Evolutionary conservation across 169 alveolate species (phyloP).

Genomic region (Plasmodium knowlesi): DNA sequence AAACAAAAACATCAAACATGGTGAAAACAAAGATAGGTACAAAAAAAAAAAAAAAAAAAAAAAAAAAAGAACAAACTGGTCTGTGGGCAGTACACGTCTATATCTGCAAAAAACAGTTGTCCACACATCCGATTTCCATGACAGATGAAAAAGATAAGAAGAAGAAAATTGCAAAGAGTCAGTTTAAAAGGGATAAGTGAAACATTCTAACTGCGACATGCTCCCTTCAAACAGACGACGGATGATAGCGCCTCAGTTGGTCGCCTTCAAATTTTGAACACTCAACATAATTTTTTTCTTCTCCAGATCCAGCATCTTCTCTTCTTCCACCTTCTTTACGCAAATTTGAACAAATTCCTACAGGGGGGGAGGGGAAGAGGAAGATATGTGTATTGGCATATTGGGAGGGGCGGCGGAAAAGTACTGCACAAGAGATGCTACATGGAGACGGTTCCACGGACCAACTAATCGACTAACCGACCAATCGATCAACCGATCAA

Average conservation of each 20-base stretch:
- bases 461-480: neutral
- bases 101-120: neutral
- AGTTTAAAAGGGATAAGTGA: too few species aligned
- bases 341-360: constrained; percentile 71
- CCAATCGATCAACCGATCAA: too few species aligned
- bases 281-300: constrained; percentile 50
- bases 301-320: constrained; percentile 51
- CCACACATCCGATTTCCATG: neutral
- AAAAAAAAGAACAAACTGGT: neutral
- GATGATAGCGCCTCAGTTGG: neutral
- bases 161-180: neutral
- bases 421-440: neutral
- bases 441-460: neutral
- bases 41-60: neutral
- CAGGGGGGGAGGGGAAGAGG: neutral
- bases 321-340: constrained; percentile 56
- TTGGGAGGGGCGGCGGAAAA: neutral
- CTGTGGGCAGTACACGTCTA: neutral
- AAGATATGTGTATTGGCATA: neutral
- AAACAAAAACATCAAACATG: neutral
- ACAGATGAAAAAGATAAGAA: neutral
- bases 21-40: neutral
- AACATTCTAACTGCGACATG: neutral
- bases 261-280: constrained; percentile 58
- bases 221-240: neutral